Evolutionary conservation across 139 green algal species (phyloP).

Genomic region (Volvox reticuliferus): DNA sequence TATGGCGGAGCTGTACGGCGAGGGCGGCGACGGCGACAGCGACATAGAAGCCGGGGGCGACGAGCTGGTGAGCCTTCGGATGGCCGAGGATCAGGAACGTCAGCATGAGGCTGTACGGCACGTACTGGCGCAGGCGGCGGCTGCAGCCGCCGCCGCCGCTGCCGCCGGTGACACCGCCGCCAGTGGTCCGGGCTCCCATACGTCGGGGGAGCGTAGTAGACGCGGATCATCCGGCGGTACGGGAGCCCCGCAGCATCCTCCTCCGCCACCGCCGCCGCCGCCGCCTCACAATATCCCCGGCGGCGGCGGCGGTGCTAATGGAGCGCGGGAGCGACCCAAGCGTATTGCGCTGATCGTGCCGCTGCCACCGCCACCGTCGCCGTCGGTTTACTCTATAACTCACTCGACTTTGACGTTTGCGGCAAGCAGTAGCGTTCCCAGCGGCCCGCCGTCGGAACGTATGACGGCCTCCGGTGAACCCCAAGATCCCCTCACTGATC

Average conservation of each 20-base stretch:
- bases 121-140: background rate
- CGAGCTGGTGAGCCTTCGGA: background rate
- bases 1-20: conserved; percentile 3
- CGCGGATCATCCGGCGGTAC: background rate
- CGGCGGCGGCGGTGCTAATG: background rate
- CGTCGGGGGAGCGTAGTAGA: background rate
- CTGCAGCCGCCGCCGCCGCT: background rate
- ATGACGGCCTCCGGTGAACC: background rate
- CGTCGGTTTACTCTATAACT: no score
- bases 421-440: background rate
- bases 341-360: conserved; percentile 6
- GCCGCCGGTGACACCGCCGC: background rate
- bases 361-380: background rate
- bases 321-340: background rate
- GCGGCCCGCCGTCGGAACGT: background rate
- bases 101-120: conserved; percentile 6
- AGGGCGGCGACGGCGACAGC: background rate
- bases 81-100: background rate
- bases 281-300: background rate
- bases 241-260: background rate
- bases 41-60: background rate
- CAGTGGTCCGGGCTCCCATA: background rate
- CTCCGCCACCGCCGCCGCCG: background rate
- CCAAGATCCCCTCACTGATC: background rate
- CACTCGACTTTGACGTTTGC: background rate